Base-by-base conservation (phyloP, 768 basidiomycete genomes). In the Mycena albidolilacea region DNA sequence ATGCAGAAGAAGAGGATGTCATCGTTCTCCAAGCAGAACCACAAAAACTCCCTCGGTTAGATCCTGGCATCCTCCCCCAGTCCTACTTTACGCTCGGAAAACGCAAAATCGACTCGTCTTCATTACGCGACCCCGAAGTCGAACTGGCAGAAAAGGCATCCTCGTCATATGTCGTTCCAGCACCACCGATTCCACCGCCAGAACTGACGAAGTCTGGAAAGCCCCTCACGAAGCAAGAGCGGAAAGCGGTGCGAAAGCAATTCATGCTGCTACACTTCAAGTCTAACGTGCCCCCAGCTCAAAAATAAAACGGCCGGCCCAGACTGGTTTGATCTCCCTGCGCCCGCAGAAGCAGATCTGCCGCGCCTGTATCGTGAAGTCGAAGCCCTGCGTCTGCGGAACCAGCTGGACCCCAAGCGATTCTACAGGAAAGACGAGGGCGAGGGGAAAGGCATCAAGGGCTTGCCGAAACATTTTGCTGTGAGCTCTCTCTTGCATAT, bases 361-460 rank as follows among this genome's bases (percentile, higher is more conserved):
- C 94, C 95, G 44, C 88, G 90, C 46, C 82, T 97, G 50, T 84
- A 96, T 77, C 92, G 93, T 64, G 96, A 98, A 84, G 92, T 96
- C 12, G 94, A 97, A 79, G 93, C 97, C 0, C 85, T 97, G 68
- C 92, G 95, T 39, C 84, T 98, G 59, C 90, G 93, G 62, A 96
- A 96, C 79, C 93, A 95, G 69, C 88, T 98, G 21, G 97, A 98
- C 78, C 96, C 96, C 19, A 98, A 97, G 80, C 89, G 95, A 23
- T 97, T 97, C 83, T 95, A 97, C 83, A 86, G 91, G 73, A 96
- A 95, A 80, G 94, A 96, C 58, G 92, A 93, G 70, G 93, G 94
- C 5, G 94, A 97, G 82, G 90, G 93, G 11, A 93, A 93, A 77
- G 95, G 95, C 17, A 90, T 93, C 80, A 95, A 94, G 80, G 92